These are phyloP conservation scores for Rhodamnia rubescens DNA, from an alignment of 345 rosid genomes.

Conservation along the genomic window DNA sequence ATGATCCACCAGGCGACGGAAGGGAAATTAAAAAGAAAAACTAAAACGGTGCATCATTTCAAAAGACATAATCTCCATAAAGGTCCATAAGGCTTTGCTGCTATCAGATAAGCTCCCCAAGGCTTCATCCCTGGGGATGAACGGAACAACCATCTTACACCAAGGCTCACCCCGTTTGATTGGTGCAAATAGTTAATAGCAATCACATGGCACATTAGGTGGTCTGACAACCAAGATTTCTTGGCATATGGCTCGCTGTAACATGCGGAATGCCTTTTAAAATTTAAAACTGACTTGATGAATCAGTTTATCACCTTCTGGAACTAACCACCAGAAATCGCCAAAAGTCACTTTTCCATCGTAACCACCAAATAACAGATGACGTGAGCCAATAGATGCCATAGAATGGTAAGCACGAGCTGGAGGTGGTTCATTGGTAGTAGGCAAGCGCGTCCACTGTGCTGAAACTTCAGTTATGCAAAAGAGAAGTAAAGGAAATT, in stretches of 20 bases:
- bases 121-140: neutral
- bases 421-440: conserved; percentile 68
- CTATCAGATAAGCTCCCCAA: neutral
- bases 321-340: conserved; percentile 95
- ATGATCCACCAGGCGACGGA: neutral
- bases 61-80: neutral
- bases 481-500: neutral
- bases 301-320: conserved; percentile 53
- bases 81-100: neutral
- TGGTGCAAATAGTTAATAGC: neutral
- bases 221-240: neutral
- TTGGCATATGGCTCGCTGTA: neutral
- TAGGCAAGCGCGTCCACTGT: conserved; percentile 78
- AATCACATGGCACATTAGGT: neutral
- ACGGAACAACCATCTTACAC: neutral
- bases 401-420: conserved; percentile 92
- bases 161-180: neutral
- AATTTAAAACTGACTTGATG: neutral
- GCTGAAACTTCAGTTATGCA: conserved; percentile 54
- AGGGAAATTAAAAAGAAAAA: neutral
- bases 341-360: conserved; percentile 91
- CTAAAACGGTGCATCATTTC: neutral
- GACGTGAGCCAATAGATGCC: conserved; percentile 59
- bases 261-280: neutral
- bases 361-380: conserved; percentile 86